Evolutionary conservation across 352 stramenopile genomes (phyloP).

Genomic region (Pythium pyrilobum): DNA sequence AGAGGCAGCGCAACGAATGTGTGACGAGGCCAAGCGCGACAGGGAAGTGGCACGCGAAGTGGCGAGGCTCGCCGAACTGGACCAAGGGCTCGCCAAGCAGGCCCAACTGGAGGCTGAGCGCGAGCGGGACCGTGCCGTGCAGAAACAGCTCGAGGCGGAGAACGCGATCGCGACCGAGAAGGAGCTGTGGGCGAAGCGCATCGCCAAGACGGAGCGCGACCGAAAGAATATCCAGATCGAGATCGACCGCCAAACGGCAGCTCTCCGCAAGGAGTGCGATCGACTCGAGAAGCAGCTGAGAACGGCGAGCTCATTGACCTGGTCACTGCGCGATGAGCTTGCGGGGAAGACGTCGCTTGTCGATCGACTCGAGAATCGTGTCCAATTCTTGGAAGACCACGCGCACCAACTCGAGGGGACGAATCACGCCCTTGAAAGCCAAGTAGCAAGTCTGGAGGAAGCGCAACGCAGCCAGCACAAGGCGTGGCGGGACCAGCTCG

Average conservation of each 20-base stretch:
- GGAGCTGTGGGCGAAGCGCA: slow-evolving; percentile 35
- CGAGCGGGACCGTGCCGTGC: slow-evolving; percentile 34
- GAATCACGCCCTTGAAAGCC: slow-evolving; percentile 21
- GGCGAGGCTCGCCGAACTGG: slow-evolving; percentile 36
- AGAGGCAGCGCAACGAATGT: slow-evolving; percentile 37
- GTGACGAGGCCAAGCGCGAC: slow-evolving; percentile 46
- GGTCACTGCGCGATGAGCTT: slow-evolving; percentile 24
- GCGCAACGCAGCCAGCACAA: slow-evolving; percentile 31
- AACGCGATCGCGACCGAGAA: slow-evolving; percentile 32
- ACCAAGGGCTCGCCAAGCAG: slow-evolving; percentile 44
- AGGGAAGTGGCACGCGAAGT: slow-evolving; percentile 35
- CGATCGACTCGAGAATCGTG: slow-evolving; percentile 22
- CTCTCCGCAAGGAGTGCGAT: slow-evolving; percentile 32
- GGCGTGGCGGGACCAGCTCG: slow-evolving; percentile 23
- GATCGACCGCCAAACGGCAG: slow-evolving; percentile 46
- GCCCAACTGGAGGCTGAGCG: slow-evolving; percentile 35
- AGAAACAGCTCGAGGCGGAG: slow-evolving; percentile 28
- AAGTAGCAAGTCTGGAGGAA: slow-evolving; percentile 30
- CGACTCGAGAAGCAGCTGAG: slow-evolving; percentile 32
- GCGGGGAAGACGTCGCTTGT: slow-evolving; percentile 17
- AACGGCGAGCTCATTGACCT: neutral
- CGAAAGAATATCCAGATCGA: slow-evolving; percentile 58
- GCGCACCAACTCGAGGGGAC: slow-evolving; percentile 18
- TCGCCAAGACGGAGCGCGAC: slow-evolving; percentile 37
- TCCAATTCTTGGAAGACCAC: slow-evolving; percentile 12